Evolutionary conservation across 768 basidiomycete genomes (phyloP).

Genomic region (Tricholoma terreum): DNA sequence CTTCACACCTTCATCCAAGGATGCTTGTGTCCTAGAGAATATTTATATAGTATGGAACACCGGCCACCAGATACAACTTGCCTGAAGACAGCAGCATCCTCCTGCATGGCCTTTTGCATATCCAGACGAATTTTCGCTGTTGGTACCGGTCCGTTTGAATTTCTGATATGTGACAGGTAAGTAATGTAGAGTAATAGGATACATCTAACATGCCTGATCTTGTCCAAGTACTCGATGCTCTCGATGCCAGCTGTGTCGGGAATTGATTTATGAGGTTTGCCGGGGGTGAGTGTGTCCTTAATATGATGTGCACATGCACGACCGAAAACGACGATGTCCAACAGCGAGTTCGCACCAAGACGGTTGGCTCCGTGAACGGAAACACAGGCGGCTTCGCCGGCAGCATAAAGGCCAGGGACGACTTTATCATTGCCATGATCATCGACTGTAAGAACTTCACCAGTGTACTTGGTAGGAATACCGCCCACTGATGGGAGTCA

Average conservation of each 20-base stretch:
- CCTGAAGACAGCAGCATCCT: constrained; percentile 97
- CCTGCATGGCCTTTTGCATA: constrained; percentile 99
- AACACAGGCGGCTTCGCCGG: constrained; percentile 97
- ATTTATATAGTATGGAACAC: constrained; percentile 2
- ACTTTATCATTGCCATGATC: constrained; percentile 88
- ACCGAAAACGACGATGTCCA: constrained; percentile 99
- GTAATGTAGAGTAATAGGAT: not conserved
- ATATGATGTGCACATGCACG: constrained; percentile 99
- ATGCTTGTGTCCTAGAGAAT: constrained; percentile 67
- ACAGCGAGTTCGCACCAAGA: constrained; percentile 96
- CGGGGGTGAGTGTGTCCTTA: constrained; percentile 83
- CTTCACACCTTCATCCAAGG: constrained; percentile 88
- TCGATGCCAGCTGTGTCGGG: constrained; percentile 82
- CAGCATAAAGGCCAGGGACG: constrained; percentile 96
- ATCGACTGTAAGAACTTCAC: constrained; percentile 90
- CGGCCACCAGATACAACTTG: constrained; percentile 16
- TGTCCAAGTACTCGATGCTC: constrained; percentile 85
- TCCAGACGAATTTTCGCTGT: constrained; percentile 90
- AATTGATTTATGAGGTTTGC: constrained; percentile 87
- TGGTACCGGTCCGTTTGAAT: constrained; percentile 73
- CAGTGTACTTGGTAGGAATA: constrained; percentile 98
- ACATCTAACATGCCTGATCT: constrained; percentile 56
- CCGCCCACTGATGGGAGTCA: constrained; percentile 76
- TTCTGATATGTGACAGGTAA: constrained; percentile 38
- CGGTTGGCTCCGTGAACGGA: constrained; percentile 99